These are phyloP conservation scores for Pontederia crassipes DNA, from an alignment of 176 grass and related monocot genomes.

Conservation along the genomic window DNA sequence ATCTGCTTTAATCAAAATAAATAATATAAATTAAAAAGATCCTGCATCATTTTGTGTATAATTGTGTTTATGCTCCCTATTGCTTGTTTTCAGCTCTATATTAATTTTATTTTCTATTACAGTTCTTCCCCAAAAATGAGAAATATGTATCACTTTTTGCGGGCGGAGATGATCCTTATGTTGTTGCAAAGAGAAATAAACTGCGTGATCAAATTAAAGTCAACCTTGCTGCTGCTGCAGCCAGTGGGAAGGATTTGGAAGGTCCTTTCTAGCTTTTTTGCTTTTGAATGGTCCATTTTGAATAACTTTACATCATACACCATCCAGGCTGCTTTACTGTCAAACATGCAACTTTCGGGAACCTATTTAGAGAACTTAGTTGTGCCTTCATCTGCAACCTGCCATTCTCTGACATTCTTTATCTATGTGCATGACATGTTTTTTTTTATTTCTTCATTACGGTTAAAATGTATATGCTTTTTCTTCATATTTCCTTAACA, in stretches of 20 bases:
- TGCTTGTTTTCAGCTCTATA: not conserved
- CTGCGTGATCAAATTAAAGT: slow-evolving; percentile 81
- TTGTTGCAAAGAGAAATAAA: slow-evolving; percentile 58
- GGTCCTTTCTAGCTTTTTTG: slow-evolving; percentile 32
- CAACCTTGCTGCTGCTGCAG: slow-evolving; percentile 66
- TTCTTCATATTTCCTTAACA: slow-evolving; percentile 21
- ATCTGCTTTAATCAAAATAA: too few relatives aligned
- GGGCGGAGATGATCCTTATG: slow-evolving; percentile 45
- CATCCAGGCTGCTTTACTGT: not conserved
- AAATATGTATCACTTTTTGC: slow-evolving; percentile 71
- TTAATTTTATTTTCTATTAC: slow-evolving; percentile 19
- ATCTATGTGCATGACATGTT: not conserved
- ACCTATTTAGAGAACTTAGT: slow-evolving; percentile 14
- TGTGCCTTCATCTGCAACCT: not conserved
- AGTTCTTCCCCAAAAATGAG: slow-evolving; percentile 96
- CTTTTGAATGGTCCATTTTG: slow-evolving; percentile 6
- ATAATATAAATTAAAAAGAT: too few relatives aligned
- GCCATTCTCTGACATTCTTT: not conserved
- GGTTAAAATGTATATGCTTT: not conserved
- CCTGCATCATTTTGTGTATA: too few relatives aligned
- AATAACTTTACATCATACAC: slow-evolving; percentile 8
- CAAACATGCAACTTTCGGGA: slow-evolving; percentile 3
- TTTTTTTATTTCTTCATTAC: too few relatives aligned
- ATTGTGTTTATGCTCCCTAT: too few relatives aligned
- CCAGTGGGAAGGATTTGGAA: slow-evolving; percentile 81